These are phyloP conservation scores for Cryptococcus maquisensis DNA, from an alignment of 1,284 basidiomycete genomes.

Conservation along the genomic window DNA sequence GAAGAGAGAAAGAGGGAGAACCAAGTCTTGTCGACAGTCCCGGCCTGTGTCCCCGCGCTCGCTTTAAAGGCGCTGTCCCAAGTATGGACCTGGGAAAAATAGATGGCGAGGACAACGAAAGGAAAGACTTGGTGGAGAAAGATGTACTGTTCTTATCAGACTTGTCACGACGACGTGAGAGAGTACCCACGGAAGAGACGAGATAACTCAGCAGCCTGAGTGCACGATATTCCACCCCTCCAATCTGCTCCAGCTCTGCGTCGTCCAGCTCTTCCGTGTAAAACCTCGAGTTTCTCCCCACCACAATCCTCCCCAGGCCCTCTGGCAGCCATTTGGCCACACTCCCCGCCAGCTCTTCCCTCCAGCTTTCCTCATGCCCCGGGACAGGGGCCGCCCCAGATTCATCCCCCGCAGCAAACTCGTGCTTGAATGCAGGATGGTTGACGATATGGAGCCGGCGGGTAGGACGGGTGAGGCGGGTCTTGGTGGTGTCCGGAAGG, in stretches of 20 bases:
- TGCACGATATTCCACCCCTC: conserved; percentile 38
- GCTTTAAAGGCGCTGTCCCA: conserved; percentile 24
- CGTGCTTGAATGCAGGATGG: conserved; percentile 5
- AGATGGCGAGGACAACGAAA: conserved; percentile 33
- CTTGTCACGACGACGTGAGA: neutral
- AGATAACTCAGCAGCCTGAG: conserved; percentile 27
- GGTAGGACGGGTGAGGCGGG: conserved; percentile 7
- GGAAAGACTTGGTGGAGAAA: conserved; percentile 29
- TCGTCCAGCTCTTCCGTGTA: conserved; percentile 38
- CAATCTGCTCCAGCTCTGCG: conserved; percentile 35
- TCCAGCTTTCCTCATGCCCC: conserved; percentile 17
- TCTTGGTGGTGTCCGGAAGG: conserved; percentile 10
- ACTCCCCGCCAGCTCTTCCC: conserved; percentile 10
- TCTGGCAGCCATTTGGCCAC: conserved; percentile 35
- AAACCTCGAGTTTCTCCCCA: conserved; percentile 37
- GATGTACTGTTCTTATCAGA: conserved; percentile 23
- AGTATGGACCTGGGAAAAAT: conserved; percentile 19
- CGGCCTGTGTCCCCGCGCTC: conserved; percentile 17
- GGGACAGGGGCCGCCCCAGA: neutral
- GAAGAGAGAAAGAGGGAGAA: conserved; percentile 24
- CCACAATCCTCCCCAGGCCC: conserved; percentile 22
- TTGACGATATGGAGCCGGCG: conserved; percentile 5
- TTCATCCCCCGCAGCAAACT: neutral
- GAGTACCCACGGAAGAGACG: conserved; percentile 21
- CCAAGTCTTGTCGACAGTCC: conserved; percentile 30